Base-by-base conservation (phyloP, 2,329 filamentous ascomycete species). In the Sclerotinia subarctica region DNA sequence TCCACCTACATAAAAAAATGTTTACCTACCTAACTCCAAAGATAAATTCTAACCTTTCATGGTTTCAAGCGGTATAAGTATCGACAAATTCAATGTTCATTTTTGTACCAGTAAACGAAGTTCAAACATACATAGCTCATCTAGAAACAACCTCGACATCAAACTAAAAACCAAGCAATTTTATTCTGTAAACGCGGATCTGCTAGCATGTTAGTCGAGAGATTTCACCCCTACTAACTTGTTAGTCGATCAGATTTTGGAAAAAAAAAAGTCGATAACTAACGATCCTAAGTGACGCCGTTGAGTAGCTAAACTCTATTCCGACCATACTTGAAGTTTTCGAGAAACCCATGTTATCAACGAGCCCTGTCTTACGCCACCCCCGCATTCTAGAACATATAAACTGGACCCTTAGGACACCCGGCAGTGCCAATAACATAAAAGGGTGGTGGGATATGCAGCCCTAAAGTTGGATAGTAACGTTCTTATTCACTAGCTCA, bases 271-370 rank as follows among this genome's bases (percentile, higher is more conserved):
- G 7, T 5, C n/a, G 11, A 5, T 10, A 38, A 32, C 4, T n/a
- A 13, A 2, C 0, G 4, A 24, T 38, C 21, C 2, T 15, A 24
- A 38, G 21, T 38, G 21, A 56, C 13, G 3, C 32, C 6, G 38
- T 24, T 15, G 5, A 6, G 38, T 21, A 8, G n/a, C 21, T 4
- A 56, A 15, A n/a, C 3, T 15, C 5, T 56, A 2, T n/a, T n/a
- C 7, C 3, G 13, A 11, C 32, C 2, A 29, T 32, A 38, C 35
- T 17, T 38, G 15, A 3, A 38, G 10, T 3, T 5, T 15, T 1
- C 5, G n/a, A 13, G 11, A 38, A n/a, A 35, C 5, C 29, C 0
- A 15, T 24, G 21, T 1, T 1, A n/a, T n/a, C n/a, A 19, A 1
- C 5, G 7, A n/a, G 5, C 21, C 53, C 6, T 15, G 5, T 56